phyloP scores from a whole-genome alignment of 2,329 filamentous ascomycete species.

The Alternaria ventricosa region DNA sequence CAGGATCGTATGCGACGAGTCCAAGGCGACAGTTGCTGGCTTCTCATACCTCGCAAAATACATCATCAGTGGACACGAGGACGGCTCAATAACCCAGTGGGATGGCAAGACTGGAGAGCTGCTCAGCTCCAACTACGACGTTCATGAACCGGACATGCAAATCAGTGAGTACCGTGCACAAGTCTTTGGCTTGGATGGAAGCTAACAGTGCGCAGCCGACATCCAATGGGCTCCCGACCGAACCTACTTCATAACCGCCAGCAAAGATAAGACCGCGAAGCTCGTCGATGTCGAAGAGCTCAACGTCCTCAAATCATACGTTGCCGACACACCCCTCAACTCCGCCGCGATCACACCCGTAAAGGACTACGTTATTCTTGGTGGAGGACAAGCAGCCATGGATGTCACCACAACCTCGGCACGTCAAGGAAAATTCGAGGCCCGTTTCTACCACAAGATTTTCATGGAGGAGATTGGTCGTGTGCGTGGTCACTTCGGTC shows the following conservation, averaged over 20 bases:
- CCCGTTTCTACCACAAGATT: constrained; percentile 99
- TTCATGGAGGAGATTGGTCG: constrained; percentile 98
- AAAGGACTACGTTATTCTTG: constrained; percentile 97
- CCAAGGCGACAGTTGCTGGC: constrained; percentile 95
- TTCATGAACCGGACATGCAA: constrained; percentile 84
- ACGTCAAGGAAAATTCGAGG: constrained; percentile 98
- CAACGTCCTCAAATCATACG: constrained; percentile 89
- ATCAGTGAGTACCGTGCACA: constrained; percentile 59
- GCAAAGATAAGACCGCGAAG: constrained; percentile 97
- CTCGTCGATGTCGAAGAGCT: constrained; percentile 87
- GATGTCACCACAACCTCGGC: constrained; percentile 95
- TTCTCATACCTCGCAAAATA: constrained; percentile 95
- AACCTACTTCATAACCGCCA: constrained; percentile 97
- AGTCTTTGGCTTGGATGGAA: background rate
- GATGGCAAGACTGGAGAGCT: constrained; percentile 91
- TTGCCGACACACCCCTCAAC: constrained; percentile 93
- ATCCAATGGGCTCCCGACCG: constrained; percentile 93
- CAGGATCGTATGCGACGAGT: constrained; percentile 86
- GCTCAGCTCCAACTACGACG: constrained; percentile 76
- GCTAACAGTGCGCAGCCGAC: constrained; percentile 81
- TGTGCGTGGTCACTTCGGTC: constrained; percentile 96
- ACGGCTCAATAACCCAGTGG: constrained; percentile 88
- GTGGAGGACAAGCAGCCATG: constrained; percentile 98
- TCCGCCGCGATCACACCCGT: constrained; percentile 91
- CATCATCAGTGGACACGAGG: constrained; percentile 97